These are phyloP conservation scores for Endogone sp. DNA, from an alignment of 192 early-diverging fungal species.

Conservation along the genomic window DNA sequence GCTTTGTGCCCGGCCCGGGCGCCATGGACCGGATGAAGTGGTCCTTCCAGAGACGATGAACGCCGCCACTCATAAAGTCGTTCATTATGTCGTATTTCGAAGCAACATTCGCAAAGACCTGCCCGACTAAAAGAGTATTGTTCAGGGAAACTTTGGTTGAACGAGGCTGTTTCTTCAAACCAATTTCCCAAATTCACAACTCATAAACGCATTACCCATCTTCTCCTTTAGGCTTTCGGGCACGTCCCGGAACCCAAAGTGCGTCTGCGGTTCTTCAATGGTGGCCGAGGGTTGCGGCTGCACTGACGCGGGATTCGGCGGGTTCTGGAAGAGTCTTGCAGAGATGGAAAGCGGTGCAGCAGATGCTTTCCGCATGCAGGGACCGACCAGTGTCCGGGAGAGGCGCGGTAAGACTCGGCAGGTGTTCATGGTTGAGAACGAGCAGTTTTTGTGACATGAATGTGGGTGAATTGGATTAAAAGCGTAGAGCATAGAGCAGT, in stretches of 20 bases:
- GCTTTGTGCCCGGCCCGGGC: conserved; percentile 72
- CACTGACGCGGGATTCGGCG: neutral
- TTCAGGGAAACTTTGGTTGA: no score
- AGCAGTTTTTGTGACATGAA: no score
- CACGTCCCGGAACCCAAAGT: conserved; percentile 95
- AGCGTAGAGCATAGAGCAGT: no score
- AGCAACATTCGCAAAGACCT: conserved; percentile 94
- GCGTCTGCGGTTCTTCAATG: conserved; percentile 52
- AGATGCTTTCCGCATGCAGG: neutral
- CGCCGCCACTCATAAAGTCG: conserved; percentile 90
- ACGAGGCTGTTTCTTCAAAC: neutral
- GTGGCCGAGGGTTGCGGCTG: neutral
- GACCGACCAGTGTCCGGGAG: neutral
- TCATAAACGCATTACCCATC: conserved; percentile 58
- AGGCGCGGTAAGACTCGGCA: neutral
- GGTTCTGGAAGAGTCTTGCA: neutral
- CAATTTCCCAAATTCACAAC: neutral
- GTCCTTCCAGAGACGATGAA: conserved; percentile 98
- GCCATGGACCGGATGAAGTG: conserved; percentile 82
- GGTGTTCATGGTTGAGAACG: neutral
- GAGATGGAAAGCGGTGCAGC: neutral
- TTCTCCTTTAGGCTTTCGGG: conserved; percentile 81
- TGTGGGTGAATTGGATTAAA: no score
- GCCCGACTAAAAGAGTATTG: conserved; percentile 53
- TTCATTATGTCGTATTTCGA: conserved; percentile 98